Evolutionary conservation across 805 yeast genomes (phyloP), one percentile per base, ranked within the genome.

Genomic region (Saturnispora mendoncae): DNA sequence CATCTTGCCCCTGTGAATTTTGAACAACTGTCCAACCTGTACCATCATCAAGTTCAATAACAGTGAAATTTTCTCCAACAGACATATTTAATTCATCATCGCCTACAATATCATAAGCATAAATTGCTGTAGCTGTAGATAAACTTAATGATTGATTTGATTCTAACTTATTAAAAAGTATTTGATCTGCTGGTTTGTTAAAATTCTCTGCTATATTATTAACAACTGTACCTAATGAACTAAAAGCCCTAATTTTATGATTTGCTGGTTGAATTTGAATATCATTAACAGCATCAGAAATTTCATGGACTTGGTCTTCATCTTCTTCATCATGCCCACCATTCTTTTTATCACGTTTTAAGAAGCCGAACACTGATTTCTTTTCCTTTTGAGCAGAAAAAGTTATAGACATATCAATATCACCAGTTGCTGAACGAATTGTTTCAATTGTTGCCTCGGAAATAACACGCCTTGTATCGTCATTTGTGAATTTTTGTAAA

Each of bases 361-460:
- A 46, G 31, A 61, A 51, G 12, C 43, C 38, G 35, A 85, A 62
- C 0, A 84, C 79, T 18, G 76, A 68, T 44, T 72, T 74, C 55
- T 82, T 84, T 58, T 78, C 76, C 36, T 66, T 64, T 21, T 70
- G 60, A 23, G 68, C 66, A 14, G 71, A 67, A 33, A 69, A 73
- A 30, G 73, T 72, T 43, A 81, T 65, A 10, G 80, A 67, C 51
- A 84, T 63, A 57, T 84, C 92, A 51, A 73, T 69, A 43, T 79
- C 88, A 1, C 81, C 84, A 1, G 92, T 87, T 39, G 82, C 86
- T 45, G 80, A 75, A 58, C 85, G 92, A 50, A 92, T 86, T 21
- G 92, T 78, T 59, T 90, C 97, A 39, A 90, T 79, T 52, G 83
- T 90, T 15, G 88, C 97, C 55, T 87, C 95, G 10, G 80, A 73